Evolutionary conservation across 2,329 filamentous ascomycete genomes (phyloP).

Genomic region (Pseudogymnoascus sp.): DNA sequence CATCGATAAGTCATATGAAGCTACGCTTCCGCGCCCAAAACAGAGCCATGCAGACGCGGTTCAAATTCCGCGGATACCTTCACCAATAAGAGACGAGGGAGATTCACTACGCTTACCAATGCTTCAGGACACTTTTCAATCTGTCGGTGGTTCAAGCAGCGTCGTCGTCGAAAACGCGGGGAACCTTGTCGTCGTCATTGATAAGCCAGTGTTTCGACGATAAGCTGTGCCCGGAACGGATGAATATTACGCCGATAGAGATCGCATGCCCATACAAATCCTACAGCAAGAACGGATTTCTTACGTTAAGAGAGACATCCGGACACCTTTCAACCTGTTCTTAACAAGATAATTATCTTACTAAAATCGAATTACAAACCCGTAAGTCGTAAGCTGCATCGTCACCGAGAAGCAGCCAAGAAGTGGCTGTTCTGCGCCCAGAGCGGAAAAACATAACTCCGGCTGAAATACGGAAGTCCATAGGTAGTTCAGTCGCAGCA

Average conservation of each 20-base stretch:
- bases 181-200: constrained; percentile 7
- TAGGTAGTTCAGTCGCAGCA: neutral
- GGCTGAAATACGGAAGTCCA: constrained; percentile 1
- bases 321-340: neutral
- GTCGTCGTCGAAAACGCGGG: neutral
- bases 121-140: neutral
- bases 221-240: neutral
- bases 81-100: neutral
- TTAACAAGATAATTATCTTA: neutral
- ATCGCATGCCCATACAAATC: neutral
- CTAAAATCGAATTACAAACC: too few species aligned
- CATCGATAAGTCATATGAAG: neutral
- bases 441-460: neutral
- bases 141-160: neutral
- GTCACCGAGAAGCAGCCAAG: neutral
- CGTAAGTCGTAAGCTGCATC: neutral
- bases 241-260: neutral
- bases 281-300: neutral
- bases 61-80: neutral
- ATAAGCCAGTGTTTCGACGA: neutral
- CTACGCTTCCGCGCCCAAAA: neutral
- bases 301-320: neutral
- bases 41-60: neutral
- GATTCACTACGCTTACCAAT: neutral
- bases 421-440: neutral